A percentile compares a stretch with the other conserved stretches of the same genome.
These are phyloP conservation scores for Durio zibethinus DNA, from an alignment of 345 rosid species.

Conservation along the genomic window DNA sequence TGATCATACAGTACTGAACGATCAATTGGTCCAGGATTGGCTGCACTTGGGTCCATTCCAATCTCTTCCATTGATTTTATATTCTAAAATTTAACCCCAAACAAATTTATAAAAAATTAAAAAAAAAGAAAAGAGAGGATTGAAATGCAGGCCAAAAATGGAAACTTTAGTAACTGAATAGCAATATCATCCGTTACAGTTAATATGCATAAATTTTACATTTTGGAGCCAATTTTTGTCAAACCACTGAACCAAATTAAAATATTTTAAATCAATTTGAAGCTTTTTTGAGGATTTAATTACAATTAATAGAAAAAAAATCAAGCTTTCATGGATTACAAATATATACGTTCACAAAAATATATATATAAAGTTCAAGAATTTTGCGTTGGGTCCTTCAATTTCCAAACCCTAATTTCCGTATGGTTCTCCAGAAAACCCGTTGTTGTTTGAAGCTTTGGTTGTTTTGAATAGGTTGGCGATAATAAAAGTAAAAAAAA, in stretches of 20 bases:
- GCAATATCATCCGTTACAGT: not conserved
- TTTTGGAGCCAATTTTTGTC: not conserved
- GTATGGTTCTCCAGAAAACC: slow-evolving; percentile 10
- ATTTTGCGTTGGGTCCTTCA: slow-evolving; percentile 1
- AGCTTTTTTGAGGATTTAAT: not conserved
- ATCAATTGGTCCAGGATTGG: slow-evolving; percentile 74
- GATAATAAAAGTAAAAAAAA: not conserved
- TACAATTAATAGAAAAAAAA: not conserved
- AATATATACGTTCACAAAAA: not conserved
- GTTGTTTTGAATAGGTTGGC: not conserved
- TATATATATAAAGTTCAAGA: not conserved
- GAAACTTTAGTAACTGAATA: slow-evolving; percentile 3
- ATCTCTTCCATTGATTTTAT: slow-evolving; percentile 15
- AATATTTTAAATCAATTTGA: not conserved
- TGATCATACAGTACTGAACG: slow-evolving; percentile 64
- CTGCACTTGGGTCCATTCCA: slow-evolving; percentile 48
- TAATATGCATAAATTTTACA: slow-evolving; percentile 5
- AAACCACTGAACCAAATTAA: not conserved
- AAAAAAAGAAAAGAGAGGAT: not conserved
- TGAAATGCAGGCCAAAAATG: slow-evolving; percentile 5
- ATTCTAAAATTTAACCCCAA: not conserved
- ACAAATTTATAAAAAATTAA: not conserved
- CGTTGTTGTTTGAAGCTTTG: not conserved
- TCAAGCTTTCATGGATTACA: not conserved
- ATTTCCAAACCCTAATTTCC: not conserved